Evolutionary conservation across 1,139 yeast species (phyloP), one percentile per base, ranked within the genome.

Genomic region (Magnusiomyces suaveolens): DNA sequence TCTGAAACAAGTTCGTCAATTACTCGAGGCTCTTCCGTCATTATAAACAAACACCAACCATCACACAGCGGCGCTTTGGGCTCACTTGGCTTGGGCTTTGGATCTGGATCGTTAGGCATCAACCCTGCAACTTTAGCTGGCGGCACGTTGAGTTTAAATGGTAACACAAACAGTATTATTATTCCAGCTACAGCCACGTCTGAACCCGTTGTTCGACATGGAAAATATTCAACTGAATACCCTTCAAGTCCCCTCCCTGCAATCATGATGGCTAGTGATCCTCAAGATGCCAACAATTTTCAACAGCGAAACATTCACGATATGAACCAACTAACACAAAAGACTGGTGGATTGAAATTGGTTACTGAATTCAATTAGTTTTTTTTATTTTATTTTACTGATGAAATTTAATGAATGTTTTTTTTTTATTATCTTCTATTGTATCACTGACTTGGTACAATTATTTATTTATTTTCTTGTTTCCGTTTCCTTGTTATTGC

Each of bases 1-100:
- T 63, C 66, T 1, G 56, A 59, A 25, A 64, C 68, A 1, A 66
- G 64, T 3, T 63, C 66, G 10, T 60, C 62, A 33, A 59, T 57
- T 32, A 63, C 66, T 6, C 60, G 63, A 33, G 57, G 60, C 20
- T 60, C 62, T 12, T 54, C 60, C 1, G 53, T 36, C 12, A 29
- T n/a, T 20, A 2, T 46, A 23, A 46, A 46, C 6, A 41, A 41
- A 4, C 23, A 41, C 18, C 41, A 36, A n/a, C 41, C 10, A 14
- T 3, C 4, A 3, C 18, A 10, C 16, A n/a, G 16, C 18, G 25
- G 44, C 2, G 44, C 44, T 18, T 41, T 41, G n/a, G 44, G 44
- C 3, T 21, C 44, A 10, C 25, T 41, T 20, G 44, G 44, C 6
- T 6, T 3, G 4, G 44, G 44, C 18, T 41, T 41, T 20, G 44